Evolutionary conservation across 2,329 filamentous ascomycete genomes (phyloP).

Genomic region (Aspergillus awamori): DNA sequence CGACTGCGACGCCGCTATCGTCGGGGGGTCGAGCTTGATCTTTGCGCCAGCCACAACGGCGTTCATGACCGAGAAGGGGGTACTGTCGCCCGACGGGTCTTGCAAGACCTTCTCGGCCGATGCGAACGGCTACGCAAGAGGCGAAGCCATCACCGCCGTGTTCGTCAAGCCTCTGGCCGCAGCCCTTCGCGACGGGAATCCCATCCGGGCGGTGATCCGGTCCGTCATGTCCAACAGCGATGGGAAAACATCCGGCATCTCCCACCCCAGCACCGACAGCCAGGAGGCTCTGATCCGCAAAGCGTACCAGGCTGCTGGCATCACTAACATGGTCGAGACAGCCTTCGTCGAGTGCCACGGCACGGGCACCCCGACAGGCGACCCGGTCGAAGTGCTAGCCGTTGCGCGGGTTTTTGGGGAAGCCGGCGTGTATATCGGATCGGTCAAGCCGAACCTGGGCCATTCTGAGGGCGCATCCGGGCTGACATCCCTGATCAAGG

Average conservation of each 20-base stretch:
- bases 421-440: conserved; percentile 2
- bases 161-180: conserved; percentile 1
- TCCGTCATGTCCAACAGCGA: conserved; percentile 14
- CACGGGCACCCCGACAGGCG: conserved; percentile 7
- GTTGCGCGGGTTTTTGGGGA: conserved; percentile 6
- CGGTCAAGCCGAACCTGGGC: conserved; percentile 20
- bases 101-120: conserved; percentile 31
- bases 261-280: conserved; percentile 14
- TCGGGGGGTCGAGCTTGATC: conserved; percentile 40
- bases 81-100: conserved; percentile 36
- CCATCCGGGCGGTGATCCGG: conserved; percentile 27
- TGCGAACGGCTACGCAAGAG: conserved; percentile 37
- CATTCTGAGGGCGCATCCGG: conserved; percentile 18
- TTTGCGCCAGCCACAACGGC: conserved; percentile 29
- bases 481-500: conserved; percentile 14
- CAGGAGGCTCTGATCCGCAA: conserved; percentile 21
- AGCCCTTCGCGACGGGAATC: conserved; percentile 1
- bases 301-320: conserved; percentile 2
- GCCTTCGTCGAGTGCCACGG: conserved; percentile 10
- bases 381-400: neutral
- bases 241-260: conserved; percentile 18
- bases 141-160: conserved; percentile 17
- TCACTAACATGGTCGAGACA: conserved; percentile 1
- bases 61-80: conserved; percentile 34
- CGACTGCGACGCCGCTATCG: conserved; percentile 29